Conservation (phyloP, 176 grass and related monocot genomes). For the Oryza officinalis region DNA sequence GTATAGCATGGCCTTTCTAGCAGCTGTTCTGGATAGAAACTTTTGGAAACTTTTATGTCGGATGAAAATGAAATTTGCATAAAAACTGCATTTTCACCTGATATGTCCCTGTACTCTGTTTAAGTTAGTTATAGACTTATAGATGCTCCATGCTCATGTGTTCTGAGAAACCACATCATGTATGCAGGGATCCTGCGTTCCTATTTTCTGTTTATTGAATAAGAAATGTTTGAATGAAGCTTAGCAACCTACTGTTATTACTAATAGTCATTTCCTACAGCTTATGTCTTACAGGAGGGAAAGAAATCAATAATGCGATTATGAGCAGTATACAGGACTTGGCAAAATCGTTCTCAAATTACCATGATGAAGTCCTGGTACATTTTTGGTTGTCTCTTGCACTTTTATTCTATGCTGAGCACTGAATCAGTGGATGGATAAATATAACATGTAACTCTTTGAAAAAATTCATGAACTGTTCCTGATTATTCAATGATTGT, state of each 20-base stretch:
- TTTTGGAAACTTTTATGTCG: not conserved
- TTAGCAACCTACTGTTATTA: slow-evolving; percentile 33
- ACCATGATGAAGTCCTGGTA: slow-evolving; percentile 95
- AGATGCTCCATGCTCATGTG: not conserved
- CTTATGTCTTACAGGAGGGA: slow-evolving; percentile 85
- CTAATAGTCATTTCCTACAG: slow-evolving; percentile 52
- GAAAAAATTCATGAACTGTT: not conserved
- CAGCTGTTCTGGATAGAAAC: not conserved
- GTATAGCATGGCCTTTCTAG: not conserved
- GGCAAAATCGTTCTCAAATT: slow-evolving; percentile 82
- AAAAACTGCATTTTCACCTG: not conserved
- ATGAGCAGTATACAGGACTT: slow-evolving; percentile 98
- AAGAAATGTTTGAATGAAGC: not conserved
- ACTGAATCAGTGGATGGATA: not conserved
- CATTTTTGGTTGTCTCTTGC: slow-evolving; percentile 19
- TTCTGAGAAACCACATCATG: slow-evolving; percentile 15
- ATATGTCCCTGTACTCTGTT: not conserved
- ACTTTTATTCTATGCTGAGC: slow-evolving; percentile 13
- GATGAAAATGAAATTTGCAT: not conserved
- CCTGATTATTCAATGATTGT: slow-evolving; percentile 1
- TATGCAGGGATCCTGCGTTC: slow-evolving; percentile 1
- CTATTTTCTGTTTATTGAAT: not conserved
- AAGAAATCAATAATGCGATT: slow-evolving; percentile 93
- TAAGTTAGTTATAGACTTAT: not conserved
- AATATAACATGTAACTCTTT: slow-evolving; percentile 8